phyloP scores from a whole-genome alignment of 2,329 filamentous ascomycete species.

The Colletotrichum nymphaeae region DNA sequence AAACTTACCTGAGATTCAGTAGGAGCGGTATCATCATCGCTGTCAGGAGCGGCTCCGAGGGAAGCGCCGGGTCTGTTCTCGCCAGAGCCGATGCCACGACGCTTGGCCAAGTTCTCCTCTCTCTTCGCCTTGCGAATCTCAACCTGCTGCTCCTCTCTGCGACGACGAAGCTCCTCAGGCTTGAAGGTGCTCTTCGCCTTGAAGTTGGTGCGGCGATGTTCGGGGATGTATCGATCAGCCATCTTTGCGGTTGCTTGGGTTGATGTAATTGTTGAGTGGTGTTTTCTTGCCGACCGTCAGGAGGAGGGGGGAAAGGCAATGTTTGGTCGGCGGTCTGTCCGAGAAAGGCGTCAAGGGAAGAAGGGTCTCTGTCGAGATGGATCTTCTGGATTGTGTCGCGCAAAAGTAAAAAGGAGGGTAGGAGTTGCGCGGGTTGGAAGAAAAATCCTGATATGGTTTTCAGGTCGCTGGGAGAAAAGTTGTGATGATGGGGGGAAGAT shows the following conservation, averaged over 20 bases:
- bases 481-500: conserved; percentile 34
- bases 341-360: conserved; percentile 1
- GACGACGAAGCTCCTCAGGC: conserved; percentile 97
- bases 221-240: conserved; percentile 99
- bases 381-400: conserved; percentile 5
- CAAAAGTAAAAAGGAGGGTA: conserved; percentile 12
- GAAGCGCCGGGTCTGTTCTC: conserved; percentile 84
- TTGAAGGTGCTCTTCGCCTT: conserved; percentile 99
- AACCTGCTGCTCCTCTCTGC: conserved; percentile 98
- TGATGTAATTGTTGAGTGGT: conserved; percentile 13
- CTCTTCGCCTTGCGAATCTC: conserved; percentile 99
- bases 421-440: conserved; percentile 9
- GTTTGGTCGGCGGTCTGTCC: conserved; percentile 8
- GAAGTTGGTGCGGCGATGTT: conserved; percentile 99
- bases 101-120: conserved; percentile 98
- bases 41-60: conserved; percentile 90
- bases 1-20: conserved; percentile 92
- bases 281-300: conserved; percentile 24
- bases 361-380: conserved; percentile 18
- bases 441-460: conserved; percentile 7
- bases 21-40: conserved; percentile 94
- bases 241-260: conserved; percentile 67
- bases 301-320: conserved; percentile 8
- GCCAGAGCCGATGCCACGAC: conserved; percentile 89
- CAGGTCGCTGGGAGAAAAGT: conserved; percentile 27